Evolutionary conservation across 2,329 filamentous ascomycete species (phyloP).

Genomic region (Neonectria ditissima): DNA sequence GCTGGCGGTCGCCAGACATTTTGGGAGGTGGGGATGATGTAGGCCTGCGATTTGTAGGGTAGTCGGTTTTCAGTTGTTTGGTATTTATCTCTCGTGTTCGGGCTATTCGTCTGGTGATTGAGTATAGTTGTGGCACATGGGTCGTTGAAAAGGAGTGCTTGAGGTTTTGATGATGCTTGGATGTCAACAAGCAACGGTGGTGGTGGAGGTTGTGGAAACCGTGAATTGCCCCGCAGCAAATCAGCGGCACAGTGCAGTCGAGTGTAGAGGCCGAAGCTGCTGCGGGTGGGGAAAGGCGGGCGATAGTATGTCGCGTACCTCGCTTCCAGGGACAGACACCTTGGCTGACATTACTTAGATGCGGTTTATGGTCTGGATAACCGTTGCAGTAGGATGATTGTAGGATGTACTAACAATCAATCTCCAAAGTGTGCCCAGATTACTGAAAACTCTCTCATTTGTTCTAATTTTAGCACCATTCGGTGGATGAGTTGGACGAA

Average conservation of each 20-base stretch:
- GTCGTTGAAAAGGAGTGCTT: background rate
- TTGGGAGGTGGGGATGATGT: background rate
- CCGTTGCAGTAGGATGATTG: background rate
- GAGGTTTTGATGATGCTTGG: conserved; percentile 4
- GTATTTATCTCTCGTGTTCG: background rate
- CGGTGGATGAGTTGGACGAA: background rate
- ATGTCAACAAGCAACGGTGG: conserved; percentile 9
- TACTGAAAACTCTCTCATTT: too few relatives aligned
- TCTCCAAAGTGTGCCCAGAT: background rate
- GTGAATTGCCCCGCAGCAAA: conserved; percentile 5
- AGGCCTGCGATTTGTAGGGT: background rate
- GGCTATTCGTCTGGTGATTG: background rate
- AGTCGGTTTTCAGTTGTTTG: background rate
- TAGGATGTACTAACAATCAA: background rate
- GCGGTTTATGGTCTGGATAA: background rate
- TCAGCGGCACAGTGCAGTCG: conserved; percentile 7
- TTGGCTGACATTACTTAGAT: background rate
- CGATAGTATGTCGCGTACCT: conserved; percentile 8
- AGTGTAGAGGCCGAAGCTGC: background rate
- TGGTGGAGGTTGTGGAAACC: background rate
- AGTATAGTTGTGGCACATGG: background rate
- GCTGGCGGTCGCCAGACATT: conserved; percentile 48
- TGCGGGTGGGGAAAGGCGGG: background rate
- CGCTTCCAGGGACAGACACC: background rate
- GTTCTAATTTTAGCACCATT: background rate